Evolutionary conservation across 2,329 filamentous ascomycete species (phyloP).

Genomic region (Dactylonectria macrodidyma): DNA sequence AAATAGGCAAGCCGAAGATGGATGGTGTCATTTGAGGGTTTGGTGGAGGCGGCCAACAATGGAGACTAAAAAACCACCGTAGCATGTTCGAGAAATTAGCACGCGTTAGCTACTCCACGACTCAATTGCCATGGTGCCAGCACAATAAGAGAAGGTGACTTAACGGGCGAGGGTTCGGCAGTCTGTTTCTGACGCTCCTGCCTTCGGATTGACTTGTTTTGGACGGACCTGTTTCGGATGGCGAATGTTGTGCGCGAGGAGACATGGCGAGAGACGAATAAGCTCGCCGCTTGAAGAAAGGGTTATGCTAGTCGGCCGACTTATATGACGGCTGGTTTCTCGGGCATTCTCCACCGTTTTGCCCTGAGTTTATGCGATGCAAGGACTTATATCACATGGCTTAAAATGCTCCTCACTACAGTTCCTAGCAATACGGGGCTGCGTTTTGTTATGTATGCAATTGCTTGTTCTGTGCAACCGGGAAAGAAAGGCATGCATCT

Average conservation of each 20-base stretch:
- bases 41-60: slow-evolving; percentile 5
- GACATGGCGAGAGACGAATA: not conserved
- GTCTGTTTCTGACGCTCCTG: not conserved
- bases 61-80: no score
- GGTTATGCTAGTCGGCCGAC: not conserved
- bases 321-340: slow-evolving; percentile 12
- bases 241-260: not conserved
- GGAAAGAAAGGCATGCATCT: not conserved
- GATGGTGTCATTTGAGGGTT: slow-evolving; percentile 20
- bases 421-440: not conserved
- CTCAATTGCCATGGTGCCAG: not conserved
- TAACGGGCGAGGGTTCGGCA: slow-evolving; percentile 2
- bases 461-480: slow-evolving; percentile 8
- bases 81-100: no score
- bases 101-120: no score
- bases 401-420: slow-evolving; percentile 1
- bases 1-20: slow-evolving; percentile 40
- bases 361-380: slow-evolving; percentile 1
- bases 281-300: not conserved
- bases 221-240: not conserved
- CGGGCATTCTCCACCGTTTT: slow-evolving; percentile 17
- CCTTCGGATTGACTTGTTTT: slow-evolving; percentile 3
- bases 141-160: slow-evolving; percentile 8
- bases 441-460: not conserved
- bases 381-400: slow-evolving; percentile 20